phyloP scores from a whole-genome alignment of 2,329 filamentous ascomycete species.

The Colletotrichum salicis region DNA sequence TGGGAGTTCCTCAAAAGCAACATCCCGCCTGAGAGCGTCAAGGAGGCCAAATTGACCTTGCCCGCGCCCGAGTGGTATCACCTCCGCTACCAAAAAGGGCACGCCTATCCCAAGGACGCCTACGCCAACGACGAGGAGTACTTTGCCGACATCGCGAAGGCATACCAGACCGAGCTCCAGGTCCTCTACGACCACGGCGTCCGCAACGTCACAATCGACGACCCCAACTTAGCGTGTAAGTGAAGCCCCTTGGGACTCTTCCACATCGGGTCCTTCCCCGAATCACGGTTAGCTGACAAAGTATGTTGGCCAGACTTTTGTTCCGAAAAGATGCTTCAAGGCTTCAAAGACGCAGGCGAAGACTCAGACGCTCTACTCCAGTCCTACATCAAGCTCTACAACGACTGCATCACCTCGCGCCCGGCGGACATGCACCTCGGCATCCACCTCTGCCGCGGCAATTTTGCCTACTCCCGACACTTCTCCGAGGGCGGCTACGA shows the following conservation, averaged over 20 bases:
- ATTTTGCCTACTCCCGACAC: constrained; percentile 71
- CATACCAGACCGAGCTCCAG: constrained; percentile 65
- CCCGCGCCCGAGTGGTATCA: constrained; percentile 75
- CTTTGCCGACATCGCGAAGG: constrained; percentile 66
- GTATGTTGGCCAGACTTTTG: constrained; percentile 63
- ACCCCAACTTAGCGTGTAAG: constrained; percentile 65
- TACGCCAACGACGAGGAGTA: constrained; percentile 67
- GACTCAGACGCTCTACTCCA: constrained; percentile 68
- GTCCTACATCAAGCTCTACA: constrained; percentile 78
- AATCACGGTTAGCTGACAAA: not conserved
- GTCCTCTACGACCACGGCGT: constrained; percentile 65
- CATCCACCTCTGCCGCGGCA: constrained; percentile 73
- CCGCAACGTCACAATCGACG: constrained; percentile 69
- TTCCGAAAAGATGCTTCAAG: constrained; percentile 60
- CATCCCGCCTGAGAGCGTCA: constrained; percentile 69
- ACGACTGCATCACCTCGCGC: constrained; percentile 71
- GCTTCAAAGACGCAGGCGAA: constrained; percentile 34
- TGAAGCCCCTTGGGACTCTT: not conserved
- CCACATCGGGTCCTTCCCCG: no score
- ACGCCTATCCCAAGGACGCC: constrained; percentile 65
- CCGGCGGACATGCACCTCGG: constrained; percentile 76
- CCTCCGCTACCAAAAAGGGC: constrained; percentile 64
- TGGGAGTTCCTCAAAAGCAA: constrained; percentile 54
- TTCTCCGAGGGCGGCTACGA: constrained; percentile 74
- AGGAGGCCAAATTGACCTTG: constrained; percentile 73